Evolutionary conservation across 2,329 filamentous ascomycete genomes (phyloP).

Genomic region (Diaporthe nobilis): DNA sequence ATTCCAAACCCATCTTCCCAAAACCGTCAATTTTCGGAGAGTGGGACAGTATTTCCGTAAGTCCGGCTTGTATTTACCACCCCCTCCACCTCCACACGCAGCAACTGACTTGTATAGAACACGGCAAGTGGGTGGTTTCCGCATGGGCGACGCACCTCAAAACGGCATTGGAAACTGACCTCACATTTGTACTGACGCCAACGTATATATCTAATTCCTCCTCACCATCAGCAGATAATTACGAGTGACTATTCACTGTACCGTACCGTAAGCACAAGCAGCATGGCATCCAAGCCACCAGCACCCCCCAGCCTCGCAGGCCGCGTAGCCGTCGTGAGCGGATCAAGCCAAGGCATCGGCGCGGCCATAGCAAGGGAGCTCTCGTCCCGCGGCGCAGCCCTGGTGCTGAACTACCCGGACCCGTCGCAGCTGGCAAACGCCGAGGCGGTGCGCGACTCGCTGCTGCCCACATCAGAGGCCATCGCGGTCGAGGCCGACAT

Average conservation of each 20-base stretch:
- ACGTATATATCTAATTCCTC: background rate
- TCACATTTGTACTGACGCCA: background rate
- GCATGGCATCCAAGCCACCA: background rate
- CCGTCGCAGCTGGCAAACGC: background rate
- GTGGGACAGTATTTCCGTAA: background rate
- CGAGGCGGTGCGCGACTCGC: constrained; percentile 54
- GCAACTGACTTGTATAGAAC: background rate
- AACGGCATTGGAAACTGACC: too few relatives aligned
- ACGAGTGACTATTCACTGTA: too few relatives aligned
- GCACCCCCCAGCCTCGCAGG: background rate
- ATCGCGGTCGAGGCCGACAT: constrained; percentile 70
- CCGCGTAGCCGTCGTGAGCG: background rate
- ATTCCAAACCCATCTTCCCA: too few relatives aligned
- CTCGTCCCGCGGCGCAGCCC: constrained; percentile 15
- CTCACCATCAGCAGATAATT: background rate
- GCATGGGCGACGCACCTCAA: background rate
- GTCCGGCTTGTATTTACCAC: background rate
- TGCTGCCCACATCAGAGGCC: constrained; percentile 55
- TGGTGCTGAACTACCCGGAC: constrained; percentile 23
- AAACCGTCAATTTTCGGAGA: too few relatives aligned
- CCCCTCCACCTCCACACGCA: background rate
- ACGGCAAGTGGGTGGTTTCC: background rate
- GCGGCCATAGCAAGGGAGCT: constrained; percentile 32
- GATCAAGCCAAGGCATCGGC: background rate
- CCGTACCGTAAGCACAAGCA: background rate